These are phyloP conservation scores for Kalanchoe fedtschenkoi DNA, from an alignment of 164 flowering plant genomes.

Conservation along the genomic window DNA sequence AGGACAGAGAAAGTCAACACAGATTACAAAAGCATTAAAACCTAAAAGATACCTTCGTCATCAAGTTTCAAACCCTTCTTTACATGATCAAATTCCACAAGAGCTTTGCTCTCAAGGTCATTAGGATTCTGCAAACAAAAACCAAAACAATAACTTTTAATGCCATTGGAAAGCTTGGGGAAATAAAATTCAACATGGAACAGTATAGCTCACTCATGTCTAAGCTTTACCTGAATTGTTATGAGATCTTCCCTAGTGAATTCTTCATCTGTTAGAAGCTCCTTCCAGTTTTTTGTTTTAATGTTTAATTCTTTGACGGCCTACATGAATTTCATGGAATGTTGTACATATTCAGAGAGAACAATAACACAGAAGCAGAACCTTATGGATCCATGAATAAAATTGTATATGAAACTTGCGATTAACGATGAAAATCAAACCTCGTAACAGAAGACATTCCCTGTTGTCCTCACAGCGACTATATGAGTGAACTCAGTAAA, in stretches of 20 bases:
- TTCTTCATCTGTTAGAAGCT: slow-evolving; percentile 92
- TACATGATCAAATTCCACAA: slow-evolving; percentile 84
- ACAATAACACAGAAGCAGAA: neutral
- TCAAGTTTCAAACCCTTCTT: slow-evolving; percentile 72
- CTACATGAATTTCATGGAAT: slow-evolving; percentile 21
- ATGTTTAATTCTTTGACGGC: slow-evolving; percentile 87
- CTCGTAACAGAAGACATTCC: slow-evolving; percentile 96
- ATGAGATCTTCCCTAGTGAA: slow-evolving; percentile 71
- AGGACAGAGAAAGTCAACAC: neutral
- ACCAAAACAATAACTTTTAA: neutral
- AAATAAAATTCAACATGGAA: neutral
- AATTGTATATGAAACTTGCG: neutral
- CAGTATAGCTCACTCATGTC: slow-evolving; percentile 5
- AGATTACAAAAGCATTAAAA: neutral
- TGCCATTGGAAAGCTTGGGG: slow-evolving; percentile 1
- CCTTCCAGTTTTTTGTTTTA: slow-evolving; percentile 95
- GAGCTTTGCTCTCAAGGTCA: slow-evolving; percentile 71
- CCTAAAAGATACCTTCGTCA: slow-evolving; percentile 58
- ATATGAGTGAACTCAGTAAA: slow-evolving; percentile 93
- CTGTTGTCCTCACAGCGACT: slow-evolving; percentile 90
- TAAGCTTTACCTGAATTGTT: slow-evolving; percentile 68
- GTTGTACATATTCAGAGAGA: neutral
- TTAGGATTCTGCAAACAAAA: slow-evolving; percentile 73
- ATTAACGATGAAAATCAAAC: slow-evolving; percentile 23
- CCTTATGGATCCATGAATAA: neutral